Base-by-base conservation (phyloP, 2,329 filamentous ascomycete genomes). In the Talaromyces marneffei region DNA sequence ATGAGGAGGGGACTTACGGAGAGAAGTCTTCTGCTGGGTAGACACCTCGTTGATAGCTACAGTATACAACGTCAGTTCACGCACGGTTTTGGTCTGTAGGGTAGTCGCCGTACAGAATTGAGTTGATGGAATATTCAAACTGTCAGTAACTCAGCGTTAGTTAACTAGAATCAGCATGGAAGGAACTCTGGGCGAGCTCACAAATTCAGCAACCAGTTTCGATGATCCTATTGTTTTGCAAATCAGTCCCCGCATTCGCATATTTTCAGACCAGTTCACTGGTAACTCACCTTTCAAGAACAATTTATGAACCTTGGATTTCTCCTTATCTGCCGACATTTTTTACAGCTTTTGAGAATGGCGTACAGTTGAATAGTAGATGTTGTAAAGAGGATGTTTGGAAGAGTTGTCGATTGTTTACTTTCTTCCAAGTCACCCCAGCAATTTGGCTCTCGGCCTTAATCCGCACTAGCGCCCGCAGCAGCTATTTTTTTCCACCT, bases 71-170 rank as follows among this genome's bases (percentile, higher is more conserved):
- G 62, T 66, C 64, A 70, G 48, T 59, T 40, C 10, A 18, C 5
- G 31, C 10, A 25, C 16, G 40, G 31, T 8, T 23, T 35, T 31
- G 14, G 33, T 16, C n/a, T 9, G 23, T 10, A 44, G 27, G 12
- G 23, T 8, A 1, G 40, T 61, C 48, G 37, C 69, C 85, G 70
- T 83, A 94, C 86, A 99, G 82, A 62, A 99, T 97, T 0, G 92
- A 95, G 72, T 99, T 94, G 73, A 97, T 97, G 1, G 91, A 97
- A 77, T 96, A 99, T 82, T 99, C 92, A 73, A 99, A 99, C 76
- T 78, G 48, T 1, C 37, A 48, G 9, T 1, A 23, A 16, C 4
- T 20, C 12, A 14, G 1, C 20, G 9, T n/a, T 18, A 57, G 25
- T 50, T 23, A 61, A 37, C 3, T 14, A 33, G 85, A 90, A 69